A percentile compares a stretch with the other conserved stretches of the same genome.
phyloP scores from a whole-genome alignment of 2,329 filamentous ascomycete species.

The Diaporthe humulicola region DNA sequence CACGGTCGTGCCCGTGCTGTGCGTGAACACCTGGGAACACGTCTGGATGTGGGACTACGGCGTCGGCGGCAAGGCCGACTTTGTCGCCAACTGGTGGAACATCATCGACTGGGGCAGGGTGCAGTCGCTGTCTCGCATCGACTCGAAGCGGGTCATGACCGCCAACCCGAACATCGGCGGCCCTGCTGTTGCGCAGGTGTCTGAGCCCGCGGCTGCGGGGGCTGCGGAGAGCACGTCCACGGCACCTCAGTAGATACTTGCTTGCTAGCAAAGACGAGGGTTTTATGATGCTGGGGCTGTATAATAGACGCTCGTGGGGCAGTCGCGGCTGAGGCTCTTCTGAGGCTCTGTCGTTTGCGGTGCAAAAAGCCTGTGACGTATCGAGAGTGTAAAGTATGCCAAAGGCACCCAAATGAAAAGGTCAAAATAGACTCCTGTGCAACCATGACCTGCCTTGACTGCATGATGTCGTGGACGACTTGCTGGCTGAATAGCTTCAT shows the following conservation, averaged over 20 bases:
- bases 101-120: conserved; percentile 88
- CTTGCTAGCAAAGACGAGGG: neutral
- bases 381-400: neutral
- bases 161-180: neutral
- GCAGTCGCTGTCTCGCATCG: conserved; percentile 54
- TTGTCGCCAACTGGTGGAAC: conserved; percentile 87
- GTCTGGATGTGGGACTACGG: conserved; percentile 88
- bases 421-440: neutral
- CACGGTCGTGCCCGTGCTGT: conserved; percentile 82
- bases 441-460: neutral
- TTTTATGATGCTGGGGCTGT: conserved; percentile 9
- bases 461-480: neutral
- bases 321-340: neutral
- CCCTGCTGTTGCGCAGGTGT: neutral
- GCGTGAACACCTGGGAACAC: conserved; percentile 97
- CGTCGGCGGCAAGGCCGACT: conserved; percentile 79
- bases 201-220: neutral
- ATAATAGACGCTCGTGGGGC: neutral
- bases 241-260: neutral
- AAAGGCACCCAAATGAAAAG: neutral
- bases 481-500: no score
- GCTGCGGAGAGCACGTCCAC: no score
- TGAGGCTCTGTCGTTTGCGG: neutral
- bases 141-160: conserved; percentile 7
- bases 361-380: neutral